These are phyloP conservation scores for Cercospora sesami DNA, from an alignment of 2,329 filamentous ascomycete genomes.

Conservation along the genomic window DNA sequence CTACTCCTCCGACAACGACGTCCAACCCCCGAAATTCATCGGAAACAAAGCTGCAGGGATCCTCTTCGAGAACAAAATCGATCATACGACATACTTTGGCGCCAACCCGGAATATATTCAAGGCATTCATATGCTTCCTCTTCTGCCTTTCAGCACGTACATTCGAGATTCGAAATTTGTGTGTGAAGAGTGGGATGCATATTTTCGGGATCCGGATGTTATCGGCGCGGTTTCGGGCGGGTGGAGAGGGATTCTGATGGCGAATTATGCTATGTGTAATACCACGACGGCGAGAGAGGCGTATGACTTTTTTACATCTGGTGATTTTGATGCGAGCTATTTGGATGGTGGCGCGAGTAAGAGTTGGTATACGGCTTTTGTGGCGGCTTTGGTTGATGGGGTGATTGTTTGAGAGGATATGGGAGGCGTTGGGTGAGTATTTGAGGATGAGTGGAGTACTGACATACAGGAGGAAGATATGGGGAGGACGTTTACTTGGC, in stretches of 20 bases:
- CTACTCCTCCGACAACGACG: constrained; percentile 67
- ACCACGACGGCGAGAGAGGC: constrained; percentile 55
- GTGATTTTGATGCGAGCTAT: constrained; percentile 65
- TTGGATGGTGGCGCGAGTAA: constrained; percentile 79
- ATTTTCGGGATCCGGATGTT: constrained; percentile 59
- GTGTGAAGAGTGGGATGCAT: constrained; percentile 75
- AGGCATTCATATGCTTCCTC: constrained; percentile 81
- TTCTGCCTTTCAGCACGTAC: constrained; percentile 67
- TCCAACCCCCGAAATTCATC: constrained; percentile 74
- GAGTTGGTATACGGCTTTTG: constrained; percentile 82
- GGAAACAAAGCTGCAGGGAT: constrained; percentile 71
- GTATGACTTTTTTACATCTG: constrained; percentile 72
- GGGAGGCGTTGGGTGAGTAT: constrained; percentile 1
- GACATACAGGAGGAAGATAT: background rate
- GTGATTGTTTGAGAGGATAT: background rate
- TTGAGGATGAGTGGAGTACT: background rate
- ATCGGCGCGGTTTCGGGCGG: constrained; percentile 66
- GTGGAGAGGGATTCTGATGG: constrained; percentile 83
- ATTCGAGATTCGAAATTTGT: constrained; percentile 71
- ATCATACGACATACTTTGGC: constrained; percentile 90
- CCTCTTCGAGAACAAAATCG: constrained; percentile 87
- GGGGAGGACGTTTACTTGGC: background rate
- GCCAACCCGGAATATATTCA: constrained; percentile 43
- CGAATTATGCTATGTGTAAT: constrained; percentile 77
- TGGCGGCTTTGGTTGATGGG: constrained; percentile 61